Evolutionary conservation across 192 early-diverging fungal genomes (phyloP).

Genomic region (Backusella australiensis): DNA sequence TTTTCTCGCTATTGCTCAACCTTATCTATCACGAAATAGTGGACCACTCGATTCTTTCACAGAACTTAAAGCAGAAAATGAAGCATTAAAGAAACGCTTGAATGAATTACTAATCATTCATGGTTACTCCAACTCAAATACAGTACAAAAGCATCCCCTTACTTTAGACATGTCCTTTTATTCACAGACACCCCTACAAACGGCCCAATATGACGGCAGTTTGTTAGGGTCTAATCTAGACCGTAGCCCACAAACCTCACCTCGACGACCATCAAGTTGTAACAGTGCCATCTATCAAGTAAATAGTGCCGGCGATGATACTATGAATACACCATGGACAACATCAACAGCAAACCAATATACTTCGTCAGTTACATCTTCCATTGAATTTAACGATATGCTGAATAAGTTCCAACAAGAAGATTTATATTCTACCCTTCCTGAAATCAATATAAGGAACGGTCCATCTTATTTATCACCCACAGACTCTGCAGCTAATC

Average conservation of each 20-base stretch:
- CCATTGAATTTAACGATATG: conserved; percentile 7
- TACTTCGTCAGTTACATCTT: not conserved
- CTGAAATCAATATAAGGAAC: not conserved
- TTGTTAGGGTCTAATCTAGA: not conserved
- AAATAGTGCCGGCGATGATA: conserved; percentile 3
- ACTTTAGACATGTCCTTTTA: not conserved
- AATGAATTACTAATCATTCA: conserved; percentile 5
- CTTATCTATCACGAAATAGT: conserved; percentile 37
- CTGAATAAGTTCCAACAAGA: not conserved
- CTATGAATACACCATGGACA: not conserved
- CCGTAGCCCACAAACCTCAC: not conserved
- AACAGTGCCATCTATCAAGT: not conserved
- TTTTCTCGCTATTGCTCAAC: conserved; percentile 45
- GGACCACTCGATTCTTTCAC: conserved; percentile 42
- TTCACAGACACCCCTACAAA: not conserved
- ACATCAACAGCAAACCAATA: not conserved
- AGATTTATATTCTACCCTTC: not conserved
- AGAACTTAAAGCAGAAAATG: conserved; percentile 50
- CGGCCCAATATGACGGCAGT: not conserved
- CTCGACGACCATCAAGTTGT: not conserved
- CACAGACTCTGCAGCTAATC: not conserved
- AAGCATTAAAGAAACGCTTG: conserved; percentile 33
- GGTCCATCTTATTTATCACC: not conserved
- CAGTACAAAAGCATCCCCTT: not conserved
- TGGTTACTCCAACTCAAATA: not conserved